Conservation (phyloP, 352 stramenopile genomes). For the Phytophthora colocasiae region DNA sequence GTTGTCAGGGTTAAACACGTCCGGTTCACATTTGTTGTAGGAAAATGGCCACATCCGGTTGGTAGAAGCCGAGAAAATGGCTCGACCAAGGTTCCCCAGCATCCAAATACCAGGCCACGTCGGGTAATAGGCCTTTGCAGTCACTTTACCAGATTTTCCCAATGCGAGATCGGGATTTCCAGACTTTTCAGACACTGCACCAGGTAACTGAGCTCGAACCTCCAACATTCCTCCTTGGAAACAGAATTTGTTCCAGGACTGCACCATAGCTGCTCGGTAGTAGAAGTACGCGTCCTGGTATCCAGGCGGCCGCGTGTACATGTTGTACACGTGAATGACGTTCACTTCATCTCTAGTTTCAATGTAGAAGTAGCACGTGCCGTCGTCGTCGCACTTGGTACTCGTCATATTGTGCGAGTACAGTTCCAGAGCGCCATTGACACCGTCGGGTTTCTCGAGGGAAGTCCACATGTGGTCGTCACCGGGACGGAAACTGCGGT, state of each 20-base stretch:
- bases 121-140: conserved; percentile 51
- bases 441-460: conserved; percentile 94
- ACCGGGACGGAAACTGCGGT: conserved; percentile 93
- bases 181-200: conserved; percentile 51
- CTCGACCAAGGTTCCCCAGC: conserved; percentile 95
- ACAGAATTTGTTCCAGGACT: conserved; percentile 95
- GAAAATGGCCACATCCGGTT: conserved; percentile 97
- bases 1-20: conserved; percentile 57
- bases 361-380: conserved; percentile 61
- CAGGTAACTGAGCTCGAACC: conserved; percentile 90
- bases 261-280: conserved; percentile 82
- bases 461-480: conserved; percentile 95
- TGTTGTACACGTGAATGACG: conserved; percentile 61
- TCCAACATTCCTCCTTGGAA: conserved; percentile 95
- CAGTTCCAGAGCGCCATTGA: conserved; percentile 90
- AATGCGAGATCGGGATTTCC: conserved; percentile 53
- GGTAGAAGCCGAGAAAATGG: conserved; percentile 94
- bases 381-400: conserved; percentile 56
- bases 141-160: conserved; percentile 60
- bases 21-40: conserved; percentile 91
- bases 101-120: conserved; percentile 97
- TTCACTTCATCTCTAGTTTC: conserved; percentile 47
- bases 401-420: conserved; percentile 89
- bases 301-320: conserved; percentile 53
- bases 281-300: conserved; percentile 58